These are phyloP conservation scores for Lactifluus echinatus DNA, from an alignment of 768 basidiomycete genomes.

Conservation along the genomic window DNA sequence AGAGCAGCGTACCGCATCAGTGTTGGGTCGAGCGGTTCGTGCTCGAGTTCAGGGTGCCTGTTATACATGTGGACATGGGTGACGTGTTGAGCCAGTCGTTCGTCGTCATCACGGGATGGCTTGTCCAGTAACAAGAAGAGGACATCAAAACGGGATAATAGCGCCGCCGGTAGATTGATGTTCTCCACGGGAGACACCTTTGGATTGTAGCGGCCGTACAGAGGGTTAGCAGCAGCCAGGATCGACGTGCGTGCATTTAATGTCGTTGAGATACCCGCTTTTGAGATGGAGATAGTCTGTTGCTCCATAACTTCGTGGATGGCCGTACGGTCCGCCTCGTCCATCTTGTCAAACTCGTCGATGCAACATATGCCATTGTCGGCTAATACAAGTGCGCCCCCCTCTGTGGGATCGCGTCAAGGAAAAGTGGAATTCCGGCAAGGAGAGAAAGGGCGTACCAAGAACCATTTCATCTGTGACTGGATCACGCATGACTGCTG, in stretches of 20 bases:
- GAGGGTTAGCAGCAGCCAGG: conserved; percentile 94
- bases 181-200: conserved; percentile 98
- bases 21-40: conserved; percentile 76
- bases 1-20: conserved; percentile 65
- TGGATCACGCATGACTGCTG: conserved; percentile 98
- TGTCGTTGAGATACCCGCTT: conserved; percentile 97
- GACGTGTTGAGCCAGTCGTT: conserved; percentile 92
- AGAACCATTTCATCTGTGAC: conserved; percentile 99
- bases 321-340: conserved; percentile 92
- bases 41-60: conserved; percentile 74
- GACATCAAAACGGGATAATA: conserved; percentile 93
- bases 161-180: conserved; percentile 95
- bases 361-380: conserved; percentile 99
- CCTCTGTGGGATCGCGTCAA: conserved; percentile 51
- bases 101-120: conserved; percentile 89
- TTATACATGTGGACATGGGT: conserved; percentile 98
- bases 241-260: conserved; percentile 96
- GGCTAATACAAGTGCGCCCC: conserved; percentile 95
- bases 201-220: conserved; percentile 97
- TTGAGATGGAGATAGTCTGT: conserved; percentile 98
- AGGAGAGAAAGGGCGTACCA: conserved; percentile 43
- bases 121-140: conserved; percentile 96
- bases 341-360: conserved; percentile 99
- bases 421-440: not conserved
- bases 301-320: conserved; percentile 99